A percentile compares a stretch with the other conserved stretches of the same genome.
These are phyloP conservation scores for Lasiosphaeriaceae sp. DNA, from an alignment of 495 filamentous ascomycete species.

Conservation along the genomic window DNA sequence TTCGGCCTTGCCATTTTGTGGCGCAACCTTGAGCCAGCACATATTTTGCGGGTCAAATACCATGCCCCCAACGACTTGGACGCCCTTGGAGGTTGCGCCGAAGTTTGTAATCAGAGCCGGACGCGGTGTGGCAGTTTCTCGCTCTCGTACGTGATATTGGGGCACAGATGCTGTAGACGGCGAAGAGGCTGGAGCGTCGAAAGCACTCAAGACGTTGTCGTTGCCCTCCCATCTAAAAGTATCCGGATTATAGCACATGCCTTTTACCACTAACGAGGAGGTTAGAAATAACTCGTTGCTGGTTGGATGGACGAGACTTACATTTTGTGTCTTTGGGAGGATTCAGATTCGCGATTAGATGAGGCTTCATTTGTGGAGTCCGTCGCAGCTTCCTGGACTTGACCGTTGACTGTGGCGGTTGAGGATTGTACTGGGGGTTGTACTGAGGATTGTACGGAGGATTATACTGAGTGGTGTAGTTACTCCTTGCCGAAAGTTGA, in stretches of 20 bases:
- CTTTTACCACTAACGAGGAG: constrained; percentile 64
- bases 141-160: constrained; percentile 47
- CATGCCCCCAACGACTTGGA: constrained; percentile 93
- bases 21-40: constrained; percentile 81
- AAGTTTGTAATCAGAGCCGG: constrained; percentile 94
- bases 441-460: too few species aligned
- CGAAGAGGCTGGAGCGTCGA: constrained; percentile 56
- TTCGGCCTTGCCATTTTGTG: constrained; percentile 37
- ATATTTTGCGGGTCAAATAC: constrained; percentile 94
- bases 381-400: constrained; percentile 56
- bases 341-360: constrained; percentile 48
- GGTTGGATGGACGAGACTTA: constrained; percentile 21
- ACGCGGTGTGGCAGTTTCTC: constrained; percentile 60
- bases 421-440: constrained; percentile 10
- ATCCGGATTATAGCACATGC: constrained; percentile 89
- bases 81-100: constrained; percentile 59
- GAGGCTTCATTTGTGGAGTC: constrained; percentile 49
- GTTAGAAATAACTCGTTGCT: constrained; percentile 1
- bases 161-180: constrained; percentile 44
- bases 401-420: constrained; percentile 27
- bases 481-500: constrained; percentile 59
- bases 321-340: constrained; percentile 45
- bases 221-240: constrained; percentile 94
- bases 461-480: constrained; percentile 23
- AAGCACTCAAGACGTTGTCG: constrained; percentile 73